These are phyloP conservation scores for Termitomyces sp. DNA, from an alignment of 768 basidiomycete genomes.

Conservation along the genomic window DNA sequence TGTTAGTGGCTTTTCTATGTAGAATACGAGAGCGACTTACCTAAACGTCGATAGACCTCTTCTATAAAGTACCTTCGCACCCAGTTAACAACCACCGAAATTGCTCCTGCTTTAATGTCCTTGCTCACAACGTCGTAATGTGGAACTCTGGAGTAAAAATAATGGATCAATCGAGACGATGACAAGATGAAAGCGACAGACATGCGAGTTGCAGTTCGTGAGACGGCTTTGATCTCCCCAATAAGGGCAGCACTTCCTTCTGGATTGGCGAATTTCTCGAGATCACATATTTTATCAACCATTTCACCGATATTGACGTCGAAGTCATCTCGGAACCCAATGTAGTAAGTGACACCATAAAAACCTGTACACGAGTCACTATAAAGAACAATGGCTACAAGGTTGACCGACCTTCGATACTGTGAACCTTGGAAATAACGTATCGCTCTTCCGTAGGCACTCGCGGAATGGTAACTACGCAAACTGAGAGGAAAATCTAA, in stretches of 20 bases:
- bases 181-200: constrained; percentile 25
- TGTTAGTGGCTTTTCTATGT: background rate
- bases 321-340: constrained; percentile 63
- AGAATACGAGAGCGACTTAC: constrained; percentile 24
- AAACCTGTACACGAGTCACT: constrained; percentile 34
- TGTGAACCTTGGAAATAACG: constrained; percentile 52
- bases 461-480: constrained; percentile 45
- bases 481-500: constrained; percentile 62
- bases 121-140: constrained; percentile 54
- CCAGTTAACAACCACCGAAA: constrained; percentile 34
- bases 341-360: constrained; percentile 55
- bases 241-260: constrained; percentile 26
- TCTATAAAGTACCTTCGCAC: constrained; percentile 52
- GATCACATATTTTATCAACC: constrained; percentile 42
- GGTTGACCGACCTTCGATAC: constrained; percentile 40
- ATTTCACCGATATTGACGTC: constrained; percentile 46
- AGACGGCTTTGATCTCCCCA: constrained; percentile 36
- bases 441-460: constrained; percentile 50
- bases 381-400: background rate
- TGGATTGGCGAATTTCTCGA: constrained; percentile 42
- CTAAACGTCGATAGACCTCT: constrained; percentile 56
- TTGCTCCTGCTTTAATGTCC: constrained; percentile 26
- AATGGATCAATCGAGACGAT: background rate
- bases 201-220: constrained; percentile 52
- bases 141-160: constrained; percentile 39